A percentile compares a stretch with the other conserved stretches of the same genome.
phyloP scores from a whole-genome alignment of 371 early-diverging fungal genomes.

The Funneliformis caledonium region DNA sequence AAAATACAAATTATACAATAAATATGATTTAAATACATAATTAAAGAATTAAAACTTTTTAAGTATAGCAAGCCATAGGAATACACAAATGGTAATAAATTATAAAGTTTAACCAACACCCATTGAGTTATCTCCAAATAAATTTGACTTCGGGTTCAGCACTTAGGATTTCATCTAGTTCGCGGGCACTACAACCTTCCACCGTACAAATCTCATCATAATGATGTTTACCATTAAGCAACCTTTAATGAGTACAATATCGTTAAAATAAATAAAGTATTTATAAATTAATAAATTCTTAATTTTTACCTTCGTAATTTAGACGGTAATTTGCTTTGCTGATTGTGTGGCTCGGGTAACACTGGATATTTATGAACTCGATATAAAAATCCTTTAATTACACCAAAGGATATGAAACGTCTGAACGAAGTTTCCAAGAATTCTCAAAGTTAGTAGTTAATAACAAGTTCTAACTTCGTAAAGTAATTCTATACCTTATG shows the following conservation, averaged over 20 bases:
- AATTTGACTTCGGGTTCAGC: conserved; percentile 24
- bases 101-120: no score
- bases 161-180: conserved; percentile 37
- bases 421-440: conserved; percentile 47
- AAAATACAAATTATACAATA: no score
- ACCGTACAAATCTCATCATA: conserved; percentile 44
- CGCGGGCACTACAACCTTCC: conserved; percentile 31
- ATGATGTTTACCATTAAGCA: conserved; percentile 42
- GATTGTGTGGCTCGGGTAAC: conserved; percentile 40
- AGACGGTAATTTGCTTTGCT: neutral
- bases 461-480: neutral
- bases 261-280: neutral
- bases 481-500: conserved; percentile 59
- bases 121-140: conserved; percentile 23
- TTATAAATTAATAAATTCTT: neutral
- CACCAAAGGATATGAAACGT: conserved; percentile 82
- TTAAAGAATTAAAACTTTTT: no score
- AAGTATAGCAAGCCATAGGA: no score
- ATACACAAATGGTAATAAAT: neutral
- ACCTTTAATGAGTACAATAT: neutral
- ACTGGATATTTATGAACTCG: conserved; percentile 87
- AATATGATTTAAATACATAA: no score
- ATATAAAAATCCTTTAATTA: conserved; percentile 77
- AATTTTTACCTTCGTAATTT: conserved; percentile 9
- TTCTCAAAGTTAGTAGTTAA: neutral